Conservation (phyloP, 164 flowering plant genomes). For the Aristolochia fimbriata region DNA sequence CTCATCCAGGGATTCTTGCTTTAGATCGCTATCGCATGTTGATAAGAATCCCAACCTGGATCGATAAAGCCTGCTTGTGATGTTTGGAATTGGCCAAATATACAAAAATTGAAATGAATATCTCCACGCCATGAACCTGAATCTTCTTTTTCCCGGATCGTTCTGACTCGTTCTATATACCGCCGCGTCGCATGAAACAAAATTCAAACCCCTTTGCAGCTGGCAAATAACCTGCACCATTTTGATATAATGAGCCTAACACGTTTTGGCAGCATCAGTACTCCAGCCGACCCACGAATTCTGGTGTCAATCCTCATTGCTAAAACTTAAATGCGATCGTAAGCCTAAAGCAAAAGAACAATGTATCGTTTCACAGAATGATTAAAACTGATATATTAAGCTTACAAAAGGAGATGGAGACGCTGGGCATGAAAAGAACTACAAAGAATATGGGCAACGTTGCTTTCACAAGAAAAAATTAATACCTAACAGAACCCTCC, state of each 20-base stretch:
- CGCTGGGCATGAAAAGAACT: conserved; percentile 20
- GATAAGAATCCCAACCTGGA: conserved; percentile 43
- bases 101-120: conserved; percentile 7
- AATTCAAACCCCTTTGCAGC: background rate
- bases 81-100: background rate
- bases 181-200: background rate
- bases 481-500: conserved; percentile 9
- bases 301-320: too few relatives aligned
- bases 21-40: conserved; percentile 32
- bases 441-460: conserved; percentile 6
- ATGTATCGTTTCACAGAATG: too few relatives aligned
- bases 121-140: background rate
- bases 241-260: too few relatives aligned
- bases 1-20: conserved; percentile 16
- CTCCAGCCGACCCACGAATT: too few relatives aligned
- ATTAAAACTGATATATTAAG: too few relatives aligned
- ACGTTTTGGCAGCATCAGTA: too few relatives aligned
- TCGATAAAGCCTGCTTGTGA: conserved; percentile 8
- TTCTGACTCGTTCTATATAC: background rate
- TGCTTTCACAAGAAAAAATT: conserved; percentile 11
- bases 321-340: too few relatives aligned
- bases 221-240: too few relatives aligned
- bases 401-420: conserved; percentile 10
- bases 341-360: too few relatives aligned
- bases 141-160: background rate